Base-by-base conservation (phyloP, 2,329 filamentous ascomycete genomes). In the Sclerotinia subarctica region DNA sequence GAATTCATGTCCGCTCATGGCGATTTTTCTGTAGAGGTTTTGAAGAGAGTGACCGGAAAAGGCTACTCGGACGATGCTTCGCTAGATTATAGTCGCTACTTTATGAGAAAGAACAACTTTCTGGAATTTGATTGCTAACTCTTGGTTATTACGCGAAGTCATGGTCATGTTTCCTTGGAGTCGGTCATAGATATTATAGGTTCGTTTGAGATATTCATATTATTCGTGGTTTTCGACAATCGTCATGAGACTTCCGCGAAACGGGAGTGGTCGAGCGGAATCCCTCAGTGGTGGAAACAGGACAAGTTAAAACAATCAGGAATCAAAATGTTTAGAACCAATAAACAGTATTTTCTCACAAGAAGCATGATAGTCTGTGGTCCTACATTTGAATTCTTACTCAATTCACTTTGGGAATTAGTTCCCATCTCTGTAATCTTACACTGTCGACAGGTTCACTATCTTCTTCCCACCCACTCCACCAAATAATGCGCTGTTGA, bases 1-100 rank as follows among this genome's bases (percentile, higher is more conserved):
- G 26, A 32, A 1, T 49, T 73, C 3, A 44, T 62, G 56, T 44
- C 65, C 8, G 26, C 13, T 1, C 21, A 67, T 51, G 64, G 64
- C 29, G 64, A 67, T 3, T 52, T 67, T 52, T 29, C 46, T 7
- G 65, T 67, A 3, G 65, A 44, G 21, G 26, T 67, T 19, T 24
- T 62, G 56, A 62, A 63, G 53, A 65, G 5, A 35, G 24, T 35
- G 11, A 42, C 10, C 21, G 1, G 35, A 38, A 38, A 38, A 11
- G 0, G 2, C 11, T 38, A 11, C 35, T 10, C 35, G 35, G 35
- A 38, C 35, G 13, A 26, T 7, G 7, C 1, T n/a, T 5, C 3
- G 51, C 29, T 19, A 53, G 15, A 19, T 10, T 19, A 29, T 1
- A 17, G 1, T n/a, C n/a, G n/a, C n/a, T n/a, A n/a, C n/a, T n/a